A percentile compares a stretch with the other conserved stretches of the same genome.
These are phyloP conservation scores for Mortierella sp. DNA, from an alignment of 371 early-diverging fungal species.

Conservation along the genomic window DNA sequence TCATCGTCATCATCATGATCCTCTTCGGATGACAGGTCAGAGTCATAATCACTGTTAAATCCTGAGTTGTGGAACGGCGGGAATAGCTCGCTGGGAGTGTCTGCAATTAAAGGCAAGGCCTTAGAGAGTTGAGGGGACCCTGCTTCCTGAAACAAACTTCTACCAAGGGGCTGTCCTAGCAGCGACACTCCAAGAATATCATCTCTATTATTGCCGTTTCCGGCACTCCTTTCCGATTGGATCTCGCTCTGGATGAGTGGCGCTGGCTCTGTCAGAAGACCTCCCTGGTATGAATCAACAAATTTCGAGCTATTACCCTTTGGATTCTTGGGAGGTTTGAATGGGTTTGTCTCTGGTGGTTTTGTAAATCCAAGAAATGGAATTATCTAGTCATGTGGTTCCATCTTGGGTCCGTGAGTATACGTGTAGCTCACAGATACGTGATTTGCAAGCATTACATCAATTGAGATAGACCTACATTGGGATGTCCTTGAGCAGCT, in stretches of 20 bases:
- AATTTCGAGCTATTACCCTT: neutral
- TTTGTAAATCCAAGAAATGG: slow-evolving; percentile 48
- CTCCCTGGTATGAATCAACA: neutral
- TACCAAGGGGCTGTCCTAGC: slow-evolving; percentile 20
- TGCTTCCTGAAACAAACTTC: slow-evolving; percentile 31
- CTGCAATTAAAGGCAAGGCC: neutral
- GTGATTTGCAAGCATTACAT: neutral
- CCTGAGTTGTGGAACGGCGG: slow-evolving; percentile 15
- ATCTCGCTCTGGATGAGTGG: neutral
- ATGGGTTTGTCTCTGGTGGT: slow-evolving; percentile 15
- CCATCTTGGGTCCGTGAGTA: neutral
- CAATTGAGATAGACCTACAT: slow-evolving; percentile 16
- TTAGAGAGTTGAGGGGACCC: neutral
- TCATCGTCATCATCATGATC: slow-evolving; percentile 17
- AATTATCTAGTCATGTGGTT: slow-evolving; percentile 14
- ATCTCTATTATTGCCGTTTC: neutral
- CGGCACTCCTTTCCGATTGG: neutral
- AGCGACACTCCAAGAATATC: slow-evolving; percentile 19
- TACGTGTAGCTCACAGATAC: no score
- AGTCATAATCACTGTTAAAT: slow-evolving; percentile 27
- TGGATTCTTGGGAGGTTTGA: neutral
- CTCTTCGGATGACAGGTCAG: slow-evolving; percentile 3
- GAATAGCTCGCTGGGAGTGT: neutral
- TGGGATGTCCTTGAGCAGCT: slow-evolving; percentile 50
- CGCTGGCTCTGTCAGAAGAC: neutral